Percentiles rank a stretch among this genome's conserved stretches.
Conservation (phyloP, 2,329 filamentous ascomycete genomes). For the Colletotrichum ledebouriae region DNA sequence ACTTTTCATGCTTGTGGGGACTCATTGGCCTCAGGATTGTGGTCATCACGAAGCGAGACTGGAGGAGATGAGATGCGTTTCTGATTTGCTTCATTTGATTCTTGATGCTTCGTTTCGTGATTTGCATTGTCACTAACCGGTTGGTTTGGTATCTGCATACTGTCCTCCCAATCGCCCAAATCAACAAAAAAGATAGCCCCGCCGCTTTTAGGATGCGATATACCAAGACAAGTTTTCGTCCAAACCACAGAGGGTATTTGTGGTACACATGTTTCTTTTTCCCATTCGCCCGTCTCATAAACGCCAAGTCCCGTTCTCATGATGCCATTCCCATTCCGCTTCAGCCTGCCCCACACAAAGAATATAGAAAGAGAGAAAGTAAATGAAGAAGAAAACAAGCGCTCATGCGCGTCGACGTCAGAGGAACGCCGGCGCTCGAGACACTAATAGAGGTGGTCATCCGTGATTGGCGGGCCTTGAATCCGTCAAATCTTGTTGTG, state of each 20-base stretch:
- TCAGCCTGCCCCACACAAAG: background rate
- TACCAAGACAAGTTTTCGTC: background rate
- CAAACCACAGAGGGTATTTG: slow-evolving; percentile 16
- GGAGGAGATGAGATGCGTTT: background rate
- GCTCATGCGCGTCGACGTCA: slow-evolving; percentile 39
- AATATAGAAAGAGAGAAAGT: background rate
- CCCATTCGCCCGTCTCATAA: background rate
- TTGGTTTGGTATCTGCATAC: slow-evolving; percentile 19
- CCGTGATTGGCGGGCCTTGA: background rate
- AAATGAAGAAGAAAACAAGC: background rate
- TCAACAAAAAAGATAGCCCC: slow-evolving; percentile 1
- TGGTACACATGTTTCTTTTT: background rate
- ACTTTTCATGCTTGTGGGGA: background rate
- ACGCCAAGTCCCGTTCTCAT: background rate
- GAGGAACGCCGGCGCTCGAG: background rate
- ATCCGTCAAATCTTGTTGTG: background rate
- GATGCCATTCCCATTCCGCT: slow-evolving; percentile 20
- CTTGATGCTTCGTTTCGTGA: background rate
- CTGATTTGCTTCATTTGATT: slow-evolving; percentile 20
- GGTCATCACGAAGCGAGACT: no score
- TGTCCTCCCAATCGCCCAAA: background rate
- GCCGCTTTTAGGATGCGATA: slow-evolving; percentile 3
- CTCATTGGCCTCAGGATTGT: background rate
- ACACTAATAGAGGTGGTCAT: no score
- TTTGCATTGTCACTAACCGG: background rate